Evolutionary conservation across 768 basidiomycete species (phyloP).

Genomic region (Chalciporus piperatus): DNA sequence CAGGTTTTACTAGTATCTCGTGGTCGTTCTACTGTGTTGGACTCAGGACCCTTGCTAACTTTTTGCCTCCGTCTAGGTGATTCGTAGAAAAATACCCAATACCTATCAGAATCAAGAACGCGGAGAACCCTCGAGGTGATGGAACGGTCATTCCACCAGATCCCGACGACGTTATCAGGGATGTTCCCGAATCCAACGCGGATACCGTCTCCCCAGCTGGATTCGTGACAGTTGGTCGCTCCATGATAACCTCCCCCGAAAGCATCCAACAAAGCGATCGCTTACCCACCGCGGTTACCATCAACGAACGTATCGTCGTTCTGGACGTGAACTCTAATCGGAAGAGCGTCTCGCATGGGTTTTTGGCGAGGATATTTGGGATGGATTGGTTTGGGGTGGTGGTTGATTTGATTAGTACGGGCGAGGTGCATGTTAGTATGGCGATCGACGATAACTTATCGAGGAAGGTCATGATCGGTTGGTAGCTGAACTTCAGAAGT

Average conservation of each 20-base stretch:
- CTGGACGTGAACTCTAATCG: constrained; percentile 94
- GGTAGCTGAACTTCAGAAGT: constrained; percentile 72
- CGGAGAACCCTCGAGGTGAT: constrained; percentile 83
- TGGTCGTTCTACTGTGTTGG: too few relatives aligned
- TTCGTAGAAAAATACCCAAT: constrained; percentile 84
- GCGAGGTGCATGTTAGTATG: constrained; percentile 98
- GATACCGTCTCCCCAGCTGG: constrained; percentile 17
- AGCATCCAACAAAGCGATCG: constrained; percentile 41
- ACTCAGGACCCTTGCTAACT: not conserved
- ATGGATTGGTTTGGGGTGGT: constrained; percentile 93
- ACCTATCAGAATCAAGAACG: constrained; percentile 99
- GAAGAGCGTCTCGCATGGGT: constrained; percentile 96
- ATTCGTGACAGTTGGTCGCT: constrained; percentile 30
- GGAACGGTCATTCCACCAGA: constrained; percentile 93
- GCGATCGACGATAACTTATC: constrained; percentile 72
- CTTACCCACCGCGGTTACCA: constrained; percentile 92
- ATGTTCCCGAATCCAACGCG: constrained; percentile 26
- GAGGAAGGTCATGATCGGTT: constrained; percentile 63
- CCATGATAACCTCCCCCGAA: constrained; percentile 32
- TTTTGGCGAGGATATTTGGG: constrained; percentile 90
- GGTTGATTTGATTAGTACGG: constrained; percentile 95
- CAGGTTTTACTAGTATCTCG: not conserved
- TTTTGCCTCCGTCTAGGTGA: constrained; percentile 53
- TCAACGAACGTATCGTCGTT: constrained; percentile 91
- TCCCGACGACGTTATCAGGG: constrained; percentile 42